Conservation (phyloP, 73 alveolate genomes). For the Paramecium caudatum region DNA sequence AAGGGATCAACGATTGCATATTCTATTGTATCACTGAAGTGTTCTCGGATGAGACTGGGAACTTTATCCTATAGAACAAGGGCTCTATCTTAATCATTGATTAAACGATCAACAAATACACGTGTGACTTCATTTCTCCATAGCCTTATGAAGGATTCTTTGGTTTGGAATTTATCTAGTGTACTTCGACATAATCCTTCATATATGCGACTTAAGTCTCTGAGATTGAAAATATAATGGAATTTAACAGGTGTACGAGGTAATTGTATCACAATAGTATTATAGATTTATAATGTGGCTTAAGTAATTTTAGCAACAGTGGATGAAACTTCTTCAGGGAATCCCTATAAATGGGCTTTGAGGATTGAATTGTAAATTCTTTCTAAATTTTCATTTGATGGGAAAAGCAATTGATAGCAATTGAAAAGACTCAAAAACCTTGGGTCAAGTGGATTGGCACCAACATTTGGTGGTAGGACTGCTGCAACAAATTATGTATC, state of each 20-base stretch:
- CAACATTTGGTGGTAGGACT: constrained; percentile 99
- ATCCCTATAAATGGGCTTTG: constrained; percentile 91
- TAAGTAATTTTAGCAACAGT: constrained; percentile 83
- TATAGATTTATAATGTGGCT: constrained; percentile 64
- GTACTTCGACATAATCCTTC: constrained; percentile 94
- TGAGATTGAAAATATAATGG: constrained; percentile 88
- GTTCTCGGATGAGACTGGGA: constrained; percentile 80
- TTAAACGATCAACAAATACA: constrained; percentile 91
- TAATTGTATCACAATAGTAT: constrained; percentile 39
- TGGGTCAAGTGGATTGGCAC: constrained; percentile 98
- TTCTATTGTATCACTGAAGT: constrained; percentile 88
- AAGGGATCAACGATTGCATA: constrained; percentile 82
- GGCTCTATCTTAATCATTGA: constrained; percentile 79
- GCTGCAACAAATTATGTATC: constrained; percentile 98
- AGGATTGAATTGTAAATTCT: constrained; percentile 94
- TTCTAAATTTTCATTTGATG: constrained; percentile 92
- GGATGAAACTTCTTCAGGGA: constrained; percentile 90
- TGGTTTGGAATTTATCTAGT: constrained; percentile 92
- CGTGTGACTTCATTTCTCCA: constrained; percentile 97
- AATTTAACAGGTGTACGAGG: constrained; percentile 97
- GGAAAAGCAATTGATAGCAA: constrained; percentile 91
- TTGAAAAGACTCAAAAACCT: constrained; percentile 97
- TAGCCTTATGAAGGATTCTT: constrained; percentile 90
- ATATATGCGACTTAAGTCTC: constrained; percentile 95
- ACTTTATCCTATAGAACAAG: constrained; percentile 79